Conservation (phyloP, 2,329 filamentous ascomycete genomes). For the Epichloe typhina region DNA sequence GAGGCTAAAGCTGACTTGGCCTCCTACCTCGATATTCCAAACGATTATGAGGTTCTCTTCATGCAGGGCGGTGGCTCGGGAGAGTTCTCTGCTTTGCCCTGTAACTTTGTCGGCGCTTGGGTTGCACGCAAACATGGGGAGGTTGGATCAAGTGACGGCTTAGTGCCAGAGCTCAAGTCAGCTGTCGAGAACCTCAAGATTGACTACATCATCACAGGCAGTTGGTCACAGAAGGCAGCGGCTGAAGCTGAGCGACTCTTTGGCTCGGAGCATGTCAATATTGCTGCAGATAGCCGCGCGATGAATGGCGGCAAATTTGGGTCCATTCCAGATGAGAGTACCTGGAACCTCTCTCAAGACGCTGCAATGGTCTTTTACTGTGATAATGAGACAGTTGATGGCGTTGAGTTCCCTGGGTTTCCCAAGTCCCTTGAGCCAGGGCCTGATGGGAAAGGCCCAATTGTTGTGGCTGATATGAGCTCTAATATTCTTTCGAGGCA, state of each 20-base stretch:
- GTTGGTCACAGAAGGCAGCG: constrained; percentile 72
- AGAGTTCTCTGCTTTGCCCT: constrained; percentile 70
- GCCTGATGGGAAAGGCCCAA: constrained; percentile 48
- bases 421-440: constrained; percentile 49
- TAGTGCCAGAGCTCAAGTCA: constrained; percentile 32
- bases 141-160: constrained; percentile 26
- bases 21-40: constrained; percentile 65
- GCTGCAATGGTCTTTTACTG: constrained; percentile 77
- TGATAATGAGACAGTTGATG: constrained; percentile 89
- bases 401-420: constrained; percentile 73
- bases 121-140: constrained; percentile 53
- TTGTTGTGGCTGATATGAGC: constrained; percentile 86
- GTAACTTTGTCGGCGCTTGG: constrained; percentile 78
- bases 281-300: constrained; percentile 56
- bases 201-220: constrained; percentile 84
- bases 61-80: constrained; percentile 77
- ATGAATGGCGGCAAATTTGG: constrained; percentile 72
- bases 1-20: constrained; percentile 63
- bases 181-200: constrained; percentile 61
- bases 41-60: constrained; percentile 78
- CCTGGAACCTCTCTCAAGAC: constrained; percentile 59
- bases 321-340: constrained; percentile 61
- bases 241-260: constrained; percentile 70
- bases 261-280: constrained; percentile 67
- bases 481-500: constrained; percentile 82